Evolutionary conservation across 78 protist species (phyloP).

Genomic region (Emiliania huxleyi): DNA sequence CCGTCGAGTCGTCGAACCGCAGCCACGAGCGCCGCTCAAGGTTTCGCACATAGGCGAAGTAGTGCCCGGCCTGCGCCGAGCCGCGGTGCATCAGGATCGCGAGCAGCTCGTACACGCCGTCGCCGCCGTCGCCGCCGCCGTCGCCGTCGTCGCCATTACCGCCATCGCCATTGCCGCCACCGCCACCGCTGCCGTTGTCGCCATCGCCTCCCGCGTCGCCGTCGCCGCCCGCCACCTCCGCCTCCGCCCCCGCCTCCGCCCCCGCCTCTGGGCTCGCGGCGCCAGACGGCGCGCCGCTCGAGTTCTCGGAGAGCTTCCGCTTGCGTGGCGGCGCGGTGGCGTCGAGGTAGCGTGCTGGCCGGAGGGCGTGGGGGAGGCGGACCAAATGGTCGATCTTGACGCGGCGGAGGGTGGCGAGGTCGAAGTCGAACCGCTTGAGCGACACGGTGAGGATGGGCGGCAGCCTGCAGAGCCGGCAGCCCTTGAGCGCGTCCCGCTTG

Average conservation of each 20-base stretch:
- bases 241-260: too few species aligned
- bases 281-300: not conserved
- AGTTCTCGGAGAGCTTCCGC: not conserved
- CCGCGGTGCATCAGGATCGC: not conserved
- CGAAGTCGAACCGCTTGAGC: constrained; percentile 37
- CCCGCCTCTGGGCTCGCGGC: too few species aligned
- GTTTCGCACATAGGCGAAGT: too few species aligned
- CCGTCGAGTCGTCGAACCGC: too few species aligned
- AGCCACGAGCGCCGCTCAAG: too few species aligned
- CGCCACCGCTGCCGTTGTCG: too few species aligned
- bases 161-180: too few species aligned
- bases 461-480: not conserved
- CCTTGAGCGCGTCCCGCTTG: not conserved
- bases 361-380: not conserved
- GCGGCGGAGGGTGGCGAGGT: not conserved
- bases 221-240: too few species aligned
- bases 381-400: constrained; percentile 14
- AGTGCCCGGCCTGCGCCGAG: constrained; percentile 11
- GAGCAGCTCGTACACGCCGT: not conserved
- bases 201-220: too few species aligned
- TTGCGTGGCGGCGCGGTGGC: not conserved
- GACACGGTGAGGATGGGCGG: not conserved
- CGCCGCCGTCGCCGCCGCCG: not conserved
- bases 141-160: too few species aligned
- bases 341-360: not conserved